Base-by-base conservation (phyloP, 768 basidiomycete species). In the Lentinula edodes region DNA sequence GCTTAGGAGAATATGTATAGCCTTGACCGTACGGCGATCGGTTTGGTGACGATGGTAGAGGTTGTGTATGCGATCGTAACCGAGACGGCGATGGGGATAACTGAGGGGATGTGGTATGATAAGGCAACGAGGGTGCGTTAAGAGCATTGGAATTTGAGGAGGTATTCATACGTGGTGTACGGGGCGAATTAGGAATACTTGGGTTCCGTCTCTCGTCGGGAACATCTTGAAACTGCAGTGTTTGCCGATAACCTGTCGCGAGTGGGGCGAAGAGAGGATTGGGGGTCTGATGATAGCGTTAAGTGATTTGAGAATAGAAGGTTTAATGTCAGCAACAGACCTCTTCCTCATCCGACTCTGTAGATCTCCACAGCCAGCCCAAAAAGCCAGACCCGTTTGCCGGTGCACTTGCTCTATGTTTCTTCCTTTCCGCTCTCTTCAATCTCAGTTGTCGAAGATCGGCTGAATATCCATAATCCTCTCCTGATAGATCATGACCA, bases 1-100 rank as follows among this genome's bases (percentile, higher is more conserved):
- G 56, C 28, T 58, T 58, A 16, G 41, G 56, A 18, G 53, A 54
- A 15, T 36, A 54, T n/a, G 34, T 12, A n/a, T 34, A 52, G 2
- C 51, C 51, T 52, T 52, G 51, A 34, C 51, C 51, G 38, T 54
- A 54, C 10, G 38, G 53, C n/a, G 53, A 54, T 20, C 53, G 53
- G 18, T 39, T 39, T 7, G 53, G 53, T 8, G 53, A 54, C 16
- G 53, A 36, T 13, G 53, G 53, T 10, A 54, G 38, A 18, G 53
- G 53, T 18, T 54, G 53, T 20, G 53, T 54, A 13, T 54, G 53
- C 5, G 53, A 36, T 10, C 53, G 53, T 20, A 35, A 13, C 9
- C 53, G 53, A 38, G 53, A 54, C 32, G 53, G 38, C 7, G 53
- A 54, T 38, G 35, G n/a, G 12, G 53, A 54, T n/a, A 54, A 10